A percentile compares a stretch with the other conserved stretches of the same genome.
Conservation (phyloP, 495 filamentous ascomycete genomes). For the Xylaria palmicola region DNA sequence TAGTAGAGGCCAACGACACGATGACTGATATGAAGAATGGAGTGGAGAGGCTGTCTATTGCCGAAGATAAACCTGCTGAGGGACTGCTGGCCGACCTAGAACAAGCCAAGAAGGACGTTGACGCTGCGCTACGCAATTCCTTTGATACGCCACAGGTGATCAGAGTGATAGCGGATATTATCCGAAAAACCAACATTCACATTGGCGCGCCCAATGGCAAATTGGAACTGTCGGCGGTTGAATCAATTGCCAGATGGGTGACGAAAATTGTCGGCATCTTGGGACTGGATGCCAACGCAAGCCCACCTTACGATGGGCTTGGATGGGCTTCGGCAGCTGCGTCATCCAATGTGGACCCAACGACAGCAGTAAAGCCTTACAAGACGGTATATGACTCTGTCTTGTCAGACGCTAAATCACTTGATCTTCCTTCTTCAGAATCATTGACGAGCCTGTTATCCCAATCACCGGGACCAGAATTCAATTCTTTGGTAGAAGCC, state of each 20-base stretch:
- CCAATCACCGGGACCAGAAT: slow-evolving; percentile 41
- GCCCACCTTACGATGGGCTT: slow-evolving; percentile 58
- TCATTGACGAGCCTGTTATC: slow-evolving; percentile 36
- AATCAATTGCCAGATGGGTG: slow-evolving; percentile 71
- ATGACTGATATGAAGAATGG: slow-evolving; percentile 32
- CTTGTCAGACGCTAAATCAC: slow-evolving; percentile 35
- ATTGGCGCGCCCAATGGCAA: slow-evolving; percentile 53
- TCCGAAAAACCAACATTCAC: slow-evolving; percentile 71
- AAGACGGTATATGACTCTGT: slow-evolving; percentile 38
- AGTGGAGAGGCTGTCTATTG: slow-evolving; percentile 43
- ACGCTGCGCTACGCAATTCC: slow-evolving; percentile 74
- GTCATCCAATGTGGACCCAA: slow-evolving; percentile 43
- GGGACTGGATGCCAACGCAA: slow-evolving; percentile 72
- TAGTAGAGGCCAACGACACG: slow-evolving; percentile 41
- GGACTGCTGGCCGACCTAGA: slow-evolving; percentile 50
- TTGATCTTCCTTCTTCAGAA: slow-evolving; percentile 30
- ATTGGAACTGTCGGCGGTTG: slow-evolving; percentile 52
- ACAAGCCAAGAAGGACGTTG: slow-evolving; percentile 61
- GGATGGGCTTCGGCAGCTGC: slow-evolving; percentile 80
- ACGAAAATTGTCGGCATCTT: slow-evolving; percentile 82
- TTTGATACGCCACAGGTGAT: slow-evolving; percentile 85
- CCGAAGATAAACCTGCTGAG: slow-evolving; percentile 26
- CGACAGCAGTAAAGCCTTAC: slow-evolving; percentile 47
- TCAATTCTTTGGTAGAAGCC: slow-evolving; percentile 37
- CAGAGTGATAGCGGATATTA: slow-evolving; percentile 68